Evolutionary conservation across 192 early-diverging fungal species (phyloP).

Genomic region (Nowakowskiella sp.): DNA sequence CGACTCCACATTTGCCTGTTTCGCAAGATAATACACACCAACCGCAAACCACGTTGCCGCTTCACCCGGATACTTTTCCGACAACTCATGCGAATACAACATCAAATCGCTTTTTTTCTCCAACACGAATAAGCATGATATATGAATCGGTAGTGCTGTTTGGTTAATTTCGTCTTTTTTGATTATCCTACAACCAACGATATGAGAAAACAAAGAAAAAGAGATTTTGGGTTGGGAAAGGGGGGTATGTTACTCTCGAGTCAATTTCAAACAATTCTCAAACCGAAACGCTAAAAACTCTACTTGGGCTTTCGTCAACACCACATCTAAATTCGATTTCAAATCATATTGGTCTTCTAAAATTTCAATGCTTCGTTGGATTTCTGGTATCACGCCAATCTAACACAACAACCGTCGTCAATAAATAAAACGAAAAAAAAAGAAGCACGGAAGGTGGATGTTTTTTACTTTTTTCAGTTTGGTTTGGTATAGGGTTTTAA

Average conservation of each 20-base stretch:
- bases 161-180: conserved; percentile 50
- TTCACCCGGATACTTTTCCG: conserved; percentile 49
- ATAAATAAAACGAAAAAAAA: conserved; percentile 3
- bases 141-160: conserved; percentile 49
- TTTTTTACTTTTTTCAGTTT: conserved; percentile 53
- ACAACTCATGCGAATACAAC: conserved; percentile 61
- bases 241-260: too few relatives aligned
- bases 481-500: conserved; percentile 50
- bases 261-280: neutral
- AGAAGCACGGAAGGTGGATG: neutral
- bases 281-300: conserved; percentile 21
- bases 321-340: conserved; percentile 37
- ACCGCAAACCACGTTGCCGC: conserved; percentile 68
- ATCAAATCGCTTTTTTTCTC: conserved; percentile 60
- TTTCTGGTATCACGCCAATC: conserved; percentile 40
- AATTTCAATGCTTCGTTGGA: conserved; percentile 24
- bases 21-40: conserved; percentile 67
- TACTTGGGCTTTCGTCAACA: conserved; percentile 50
- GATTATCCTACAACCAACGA: conserved; percentile 42
- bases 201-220: neutral
- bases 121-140: conserved; percentile 61
- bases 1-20: too few relatives aligned
- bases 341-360: conserved; percentile 35
- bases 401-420: too few relatives aligned
- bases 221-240: too few relatives aligned